phyloP scores from a whole-genome alignment of 2,329 filamentous ascomycete species.

The Pestalotiopsis sp. region DNA sequence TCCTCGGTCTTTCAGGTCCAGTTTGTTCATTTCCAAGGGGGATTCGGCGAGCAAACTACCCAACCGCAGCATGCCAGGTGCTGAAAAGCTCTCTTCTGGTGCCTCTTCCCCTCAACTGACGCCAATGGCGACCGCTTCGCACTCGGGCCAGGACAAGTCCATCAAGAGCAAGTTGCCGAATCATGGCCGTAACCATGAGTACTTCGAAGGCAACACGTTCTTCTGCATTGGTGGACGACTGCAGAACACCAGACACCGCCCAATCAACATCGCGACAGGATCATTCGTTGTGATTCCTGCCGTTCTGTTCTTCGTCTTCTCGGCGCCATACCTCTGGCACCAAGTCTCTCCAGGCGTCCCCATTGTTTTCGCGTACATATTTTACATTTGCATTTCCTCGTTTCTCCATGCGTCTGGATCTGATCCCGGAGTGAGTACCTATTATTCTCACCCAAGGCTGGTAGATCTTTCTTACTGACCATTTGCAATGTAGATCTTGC shows the following conservation, averaged over 20 bases:
- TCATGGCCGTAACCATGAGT: slow-evolving; percentile 80
- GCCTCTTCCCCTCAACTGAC: slow-evolving; percentile 72
- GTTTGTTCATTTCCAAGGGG: slow-evolving; percentile 68
- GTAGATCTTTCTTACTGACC: background rate
- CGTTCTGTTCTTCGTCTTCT: slow-evolving; percentile 82
- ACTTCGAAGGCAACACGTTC: slow-evolving; percentile 90
- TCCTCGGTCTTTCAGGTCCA: slow-evolving; percentile 75
- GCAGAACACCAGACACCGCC: slow-evolving; percentile 84
- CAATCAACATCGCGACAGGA: slow-evolving; percentile 87
- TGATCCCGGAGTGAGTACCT: slow-evolving; percentile 81
- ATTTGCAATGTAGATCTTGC: slow-evolving; percentile 70
- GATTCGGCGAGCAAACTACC: slow-evolving; percentile 50
- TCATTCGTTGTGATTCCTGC: slow-evolving; percentile 78
- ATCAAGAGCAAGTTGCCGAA: slow-evolving; percentile 40
- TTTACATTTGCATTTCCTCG: slow-evolving; percentile 87
- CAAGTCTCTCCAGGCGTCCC: slow-evolving; percentile 88
- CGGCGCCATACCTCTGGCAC: slow-evolving; percentile 83
- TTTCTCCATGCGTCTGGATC: slow-evolving; percentile 91
- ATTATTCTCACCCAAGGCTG: no score
- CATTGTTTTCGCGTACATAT: slow-evolving; percentile 88
- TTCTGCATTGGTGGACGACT: slow-evolving; percentile 86
- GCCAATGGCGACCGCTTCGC: slow-evolving; percentile 26
- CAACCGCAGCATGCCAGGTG: slow-evolving; percentile 64
- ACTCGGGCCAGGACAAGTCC: slow-evolving; percentile 25
- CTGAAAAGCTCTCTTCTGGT: slow-evolving; percentile 82